Evolutionary conservation across 176 grass and related monocot species (phyloP), one percentile per base, ranked within the genome.

Genomic region (Poa pratensis): DNA sequence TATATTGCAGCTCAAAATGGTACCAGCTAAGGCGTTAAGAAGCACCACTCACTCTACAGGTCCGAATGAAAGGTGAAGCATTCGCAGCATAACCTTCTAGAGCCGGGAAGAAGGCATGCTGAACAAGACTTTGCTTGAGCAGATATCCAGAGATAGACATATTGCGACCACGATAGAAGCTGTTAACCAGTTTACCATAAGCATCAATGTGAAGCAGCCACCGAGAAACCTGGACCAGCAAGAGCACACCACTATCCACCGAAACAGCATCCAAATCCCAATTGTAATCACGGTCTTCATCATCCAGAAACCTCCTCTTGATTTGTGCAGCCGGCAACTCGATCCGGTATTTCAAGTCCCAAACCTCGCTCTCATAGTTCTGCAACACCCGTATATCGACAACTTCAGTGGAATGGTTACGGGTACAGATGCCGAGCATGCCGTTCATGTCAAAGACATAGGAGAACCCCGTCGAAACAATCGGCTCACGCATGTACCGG

Each of bases 101-200:
- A 10, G 65, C 32, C 3, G 65, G 17, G 19, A 69, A 69, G 65
- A 39, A 69, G 32, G 65, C 5, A 69, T 70, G 68, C 10, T 20
- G 35, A 70, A 70, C 68, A 70, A 70, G 68, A 70, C 35, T 45
- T 71, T 43, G 35, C 18, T 71, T 71, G 68, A 71, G 20, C 68
- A 0, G 1, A 43, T n/a, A n/a, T n/a, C n/a, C n/a, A n/a, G n/a
- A n/a, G n/a, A n/a, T n/a, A n/a, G n/a, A n/a, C n/a, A n/a, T n/a
- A n/a, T n/a, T n/a, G n/a, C n/a, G 18, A 23, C 9, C 18, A 43
- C 20, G 20, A 45, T 71, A 10, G 68, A 71, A 71, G 22, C 68
- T 45, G 68, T 19, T 3, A 71, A 71, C 19, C 35, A 43, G 12
- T 23, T 71, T 45, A 4, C 68, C 35, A 71, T 71, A 19, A 43